phyloP scores from a whole-genome alignment of 768 basidiomycete species.

The Xerocomellus intermedius region DNA sequence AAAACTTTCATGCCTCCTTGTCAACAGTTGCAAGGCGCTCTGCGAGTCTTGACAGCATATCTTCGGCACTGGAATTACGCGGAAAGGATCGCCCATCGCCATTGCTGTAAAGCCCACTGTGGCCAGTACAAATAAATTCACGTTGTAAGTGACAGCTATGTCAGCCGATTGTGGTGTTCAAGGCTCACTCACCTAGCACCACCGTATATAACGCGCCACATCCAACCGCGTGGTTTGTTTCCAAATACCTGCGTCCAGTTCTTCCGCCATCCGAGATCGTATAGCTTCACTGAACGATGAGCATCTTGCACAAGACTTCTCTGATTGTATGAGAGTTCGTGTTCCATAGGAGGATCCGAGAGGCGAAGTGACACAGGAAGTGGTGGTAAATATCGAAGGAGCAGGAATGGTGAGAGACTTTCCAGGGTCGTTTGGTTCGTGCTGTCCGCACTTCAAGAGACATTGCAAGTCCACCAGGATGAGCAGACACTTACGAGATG shows the following conservation, averaged over 20 bases:
- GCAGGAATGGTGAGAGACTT: conserved; percentile 68
- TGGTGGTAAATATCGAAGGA: conserved; percentile 68
- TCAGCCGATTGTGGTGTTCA: not conserved
- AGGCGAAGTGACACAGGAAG: conserved; percentile 49
- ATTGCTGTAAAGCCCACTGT: conserved; percentile 34
- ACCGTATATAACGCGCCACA: conserved; percentile 54
- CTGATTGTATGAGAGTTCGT: conserved; percentile 65
- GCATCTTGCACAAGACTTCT: conserved; percentile 63
- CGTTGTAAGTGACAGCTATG: not conserved
- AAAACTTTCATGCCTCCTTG: conserved; percentile 37
- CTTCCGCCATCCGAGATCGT: conserved; percentile 69
- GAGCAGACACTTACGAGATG: conserved; percentile 50
- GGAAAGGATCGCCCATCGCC: conserved; percentile 72
- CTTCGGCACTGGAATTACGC: conserved; percentile 65
- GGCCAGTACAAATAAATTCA: not conserved
- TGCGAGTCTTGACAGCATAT: conserved; percentile 64
- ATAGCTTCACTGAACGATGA: conserved; percentile 57
- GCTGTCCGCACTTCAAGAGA: conserved; percentile 34
- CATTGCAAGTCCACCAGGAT: not conserved
- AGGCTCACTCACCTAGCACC: conserved; percentile 55
- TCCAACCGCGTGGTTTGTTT: conserved; percentile 48
- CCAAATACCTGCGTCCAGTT: conserved; percentile 74
- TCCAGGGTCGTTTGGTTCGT: conserved; percentile 89
- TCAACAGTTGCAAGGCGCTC: conserved; percentile 58
- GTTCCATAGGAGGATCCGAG: conserved; percentile 70